These are phyloP conservation scores for Eucalyptus victrix DNA, from an alignment of 345 rosid species.

Conservation along the genomic window DNA sequence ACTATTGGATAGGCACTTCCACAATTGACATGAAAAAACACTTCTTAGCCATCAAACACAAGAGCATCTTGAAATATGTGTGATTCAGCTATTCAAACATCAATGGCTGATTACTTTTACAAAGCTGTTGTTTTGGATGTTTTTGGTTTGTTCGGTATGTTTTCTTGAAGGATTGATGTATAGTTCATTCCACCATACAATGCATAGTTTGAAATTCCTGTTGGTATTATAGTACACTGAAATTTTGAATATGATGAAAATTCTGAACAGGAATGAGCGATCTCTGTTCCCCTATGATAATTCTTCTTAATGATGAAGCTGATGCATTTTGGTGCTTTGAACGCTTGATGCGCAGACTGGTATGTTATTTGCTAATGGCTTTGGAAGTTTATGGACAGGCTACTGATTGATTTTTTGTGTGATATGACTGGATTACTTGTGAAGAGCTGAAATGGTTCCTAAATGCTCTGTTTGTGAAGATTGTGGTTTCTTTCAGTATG, in stretches of 20 bases:
- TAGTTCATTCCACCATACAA: background rate
- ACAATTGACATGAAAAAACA: background rate
- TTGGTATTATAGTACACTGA: background rate
- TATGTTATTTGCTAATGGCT: slow-evolving; percentile 3
- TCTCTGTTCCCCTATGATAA: slow-evolving; percentile 98
- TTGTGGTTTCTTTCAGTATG: background rate
- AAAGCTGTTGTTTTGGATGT: background rate
- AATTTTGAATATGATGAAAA: background rate
- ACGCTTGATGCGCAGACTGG: slow-evolving; percentile 95
- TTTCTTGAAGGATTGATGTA: background rate
- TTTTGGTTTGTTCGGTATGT: background rate
- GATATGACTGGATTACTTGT: background rate
- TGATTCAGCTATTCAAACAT: background rate
- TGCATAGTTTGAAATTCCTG: background rate
- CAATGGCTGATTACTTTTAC: background rate
- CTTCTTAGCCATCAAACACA: background rate
- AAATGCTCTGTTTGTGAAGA: background rate
- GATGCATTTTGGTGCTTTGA: slow-evolving; percentile 99
- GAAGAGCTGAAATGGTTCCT: background rate
- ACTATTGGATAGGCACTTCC: background rate
- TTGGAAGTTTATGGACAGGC: background rate
- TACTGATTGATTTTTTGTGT: background rate
- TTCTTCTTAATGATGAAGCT: slow-evolving; percentile 86
- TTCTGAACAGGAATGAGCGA: slow-evolving; percentile 82
- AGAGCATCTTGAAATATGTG: background rate